Base-by-base conservation (phyloP, 345 rosid species). In the Corchorus capsularis region DNA sequence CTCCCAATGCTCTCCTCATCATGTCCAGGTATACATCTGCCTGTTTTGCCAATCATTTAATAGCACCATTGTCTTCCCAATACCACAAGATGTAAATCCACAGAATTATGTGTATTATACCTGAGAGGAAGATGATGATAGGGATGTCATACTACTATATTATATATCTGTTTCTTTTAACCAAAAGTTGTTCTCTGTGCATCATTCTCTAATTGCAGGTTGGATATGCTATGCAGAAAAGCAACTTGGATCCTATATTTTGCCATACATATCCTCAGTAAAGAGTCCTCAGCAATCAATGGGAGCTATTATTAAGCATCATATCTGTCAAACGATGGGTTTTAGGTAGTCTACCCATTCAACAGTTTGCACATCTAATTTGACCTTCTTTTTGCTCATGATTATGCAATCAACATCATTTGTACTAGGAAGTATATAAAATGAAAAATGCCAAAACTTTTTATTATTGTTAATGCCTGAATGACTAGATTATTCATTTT, bases 211-310 rank as follows among this genome's bases (percentile, higher is more conserved):
- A 60, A 76, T 82, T 78, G 41, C 89, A 96, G 97, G 98, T 85
- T 96, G 99, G 99, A 88, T 96, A 72, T 96, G 99, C 85, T 94
- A 96, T 83, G 99, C 97, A 75, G 99, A 96, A 78, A 96, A 96
- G 74, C 87, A 86, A 86, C 90, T 88, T 74, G 99, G 97, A 64
- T 91, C 97, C 3, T 92, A 81, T 82, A 83, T 96, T 82, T 86
- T 96, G 55, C 99, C 98, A 8, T 85, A 90, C 76, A 81, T 96
- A 32, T 94, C 98, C 45, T 87, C 92, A 39, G 99, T 96, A 46
- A 96, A 96, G 89, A 96, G 99, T 75, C 99, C 98, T 66, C 97
- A 94, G 79, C 97, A 94, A 85, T 81, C 91, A 74, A 89, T 96
- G 80, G 98, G 97, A 74, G 89, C 97, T 85, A 80, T 83, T 20